A percentile compares a stretch with the other conserved stretches of the same genome.
Conservation (phyloP, 768 basidiomycete species). For the Amanita rimosa region DNA sequence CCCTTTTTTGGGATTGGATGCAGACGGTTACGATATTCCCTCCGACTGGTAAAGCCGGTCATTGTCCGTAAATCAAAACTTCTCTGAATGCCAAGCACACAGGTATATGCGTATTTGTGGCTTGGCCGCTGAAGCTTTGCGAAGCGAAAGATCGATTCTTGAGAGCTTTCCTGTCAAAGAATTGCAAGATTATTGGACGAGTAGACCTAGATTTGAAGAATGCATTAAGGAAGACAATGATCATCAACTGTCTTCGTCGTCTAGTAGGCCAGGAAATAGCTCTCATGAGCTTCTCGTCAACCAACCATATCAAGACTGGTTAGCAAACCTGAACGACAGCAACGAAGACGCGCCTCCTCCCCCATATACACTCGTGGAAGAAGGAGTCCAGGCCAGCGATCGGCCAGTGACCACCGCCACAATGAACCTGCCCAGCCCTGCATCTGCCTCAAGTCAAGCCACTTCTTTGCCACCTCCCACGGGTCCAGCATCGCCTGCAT, state of each 20-base stretch:
- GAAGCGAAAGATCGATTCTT: conserved; percentile 47
- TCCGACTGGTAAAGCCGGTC: conserved; percentile 58
- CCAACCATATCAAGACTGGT: conserved; percentile 39
- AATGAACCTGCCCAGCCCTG: neutral
- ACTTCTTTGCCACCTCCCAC: conserved; percentile 5
- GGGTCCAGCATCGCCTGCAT: conserved; percentile 5
- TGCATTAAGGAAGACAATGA: conserved; percentile 18
- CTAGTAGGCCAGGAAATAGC: conserved; percentile 10
- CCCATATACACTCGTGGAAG: conserved; percentile 52
- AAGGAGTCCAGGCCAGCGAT: conserved; percentile 12
- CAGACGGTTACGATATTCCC: conserved; percentile 67
- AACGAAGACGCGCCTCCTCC: conserved; percentile 53
- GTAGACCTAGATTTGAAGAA: conserved; percentile 48
- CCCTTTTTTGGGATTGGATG: conserved; percentile 63
- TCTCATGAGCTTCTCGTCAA: conserved; percentile 6
- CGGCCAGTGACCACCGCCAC: neutral
- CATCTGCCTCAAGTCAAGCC: conserved; percentile 1
- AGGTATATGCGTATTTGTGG: conserved; percentile 77
- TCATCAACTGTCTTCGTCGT: conserved; percentile 21
- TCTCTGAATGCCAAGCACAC: neutral
- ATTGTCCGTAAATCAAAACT: conserved; percentile 5
- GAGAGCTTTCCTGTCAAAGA: conserved; percentile 63
- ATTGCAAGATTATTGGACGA: conserved; percentile 64
- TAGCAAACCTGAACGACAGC: conserved; percentile 28
- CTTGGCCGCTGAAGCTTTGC: conserved; percentile 57